Base-by-base conservation (phyloP, 2,329 filamentous ascomycete species). In the Xylaria sp. region DNA sequence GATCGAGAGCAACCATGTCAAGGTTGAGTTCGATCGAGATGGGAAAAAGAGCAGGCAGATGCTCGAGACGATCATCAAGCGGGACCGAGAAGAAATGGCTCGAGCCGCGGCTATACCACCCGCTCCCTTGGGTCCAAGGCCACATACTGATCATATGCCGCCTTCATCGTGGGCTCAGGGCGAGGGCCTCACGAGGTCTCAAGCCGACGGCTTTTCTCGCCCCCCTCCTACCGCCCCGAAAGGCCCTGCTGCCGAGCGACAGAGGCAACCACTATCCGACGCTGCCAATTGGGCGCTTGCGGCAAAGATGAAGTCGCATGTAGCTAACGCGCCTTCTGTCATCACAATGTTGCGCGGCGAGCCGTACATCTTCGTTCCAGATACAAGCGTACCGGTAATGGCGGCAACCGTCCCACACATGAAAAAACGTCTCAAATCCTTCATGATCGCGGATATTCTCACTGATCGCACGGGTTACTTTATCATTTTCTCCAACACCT, bases 341-440 rank as follows among this genome's bases (percentile, higher is more conserved):
- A 77, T 89, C 19, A 77, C 82, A 39, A 86, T 87, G 64, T 84
- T 97, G 55, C 86, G 88, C 69, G 83, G 86, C 55, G 87, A 90
- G 60, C 94, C 94, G 0, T 97, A 96, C 71, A 87, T 97, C 44
- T 97, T 96, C 71, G 88, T 99, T 59, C 82, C 91, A n/a, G 85
- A 90, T 66, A 84, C 87, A 61, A 92, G 89, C 66, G 93, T 99
- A 1, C 94, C 94, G 1, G 89, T 96, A 10, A 84, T 97, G 70
- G 82, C 83, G 37, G 89, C 91, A 23, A 97, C 93, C 1, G 84
- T 97, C 58, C 86, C 89, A 3, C 94, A 99, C 76, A 83, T 99
- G 77, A 91, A 91, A 76, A 95, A 93, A 74, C 84, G 93, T 54
- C 79, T 97, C 57, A 94, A 93, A 74, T 85, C 87, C 54, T 96